Conservation (phyloP, 2,329 filamentous ascomycete species). For the Monosporascus sp. region DNA sequence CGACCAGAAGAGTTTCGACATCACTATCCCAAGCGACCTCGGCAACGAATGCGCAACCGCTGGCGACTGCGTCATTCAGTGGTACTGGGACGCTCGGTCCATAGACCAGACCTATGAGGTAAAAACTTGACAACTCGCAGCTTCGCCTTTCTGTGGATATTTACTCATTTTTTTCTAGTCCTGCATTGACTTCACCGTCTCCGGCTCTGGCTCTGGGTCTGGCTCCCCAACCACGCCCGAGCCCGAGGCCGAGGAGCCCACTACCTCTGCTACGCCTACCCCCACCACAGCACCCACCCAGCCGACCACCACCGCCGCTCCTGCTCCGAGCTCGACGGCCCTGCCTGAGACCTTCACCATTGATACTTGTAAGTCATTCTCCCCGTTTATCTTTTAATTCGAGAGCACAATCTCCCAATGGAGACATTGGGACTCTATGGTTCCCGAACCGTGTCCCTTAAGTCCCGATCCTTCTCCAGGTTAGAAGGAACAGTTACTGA, state of each 20-base stretch:
- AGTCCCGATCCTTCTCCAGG: no score
- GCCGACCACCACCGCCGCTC: not conserved
- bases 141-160: not conserved
- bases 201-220: not conserved
- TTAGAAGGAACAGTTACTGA: no score
- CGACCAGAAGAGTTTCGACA: conserved; percentile 42
- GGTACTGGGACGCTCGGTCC: conserved; percentile 43
- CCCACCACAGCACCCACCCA: not conserved
- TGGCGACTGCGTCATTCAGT: conserved; percentile 47
- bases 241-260: not conserved
- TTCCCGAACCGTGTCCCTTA: no score
- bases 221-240: not conserved
- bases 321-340: not conserved
- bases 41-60: conserved; percentile 35
- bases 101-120: conserved; percentile 19
- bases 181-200: conserved; percentile 10
- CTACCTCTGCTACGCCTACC: no score
- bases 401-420: no score
- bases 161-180: not conserved
- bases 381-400: no score
- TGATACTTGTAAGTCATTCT: not conserved
- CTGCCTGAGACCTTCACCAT: not conserved
- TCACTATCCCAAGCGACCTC: conserved; percentile 48
- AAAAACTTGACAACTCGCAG: no score
- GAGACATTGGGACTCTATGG: no score